Base-by-base conservation (phyloP, 2,329 filamentous ascomycete genomes). In the Botrytis squamosa region DNA sequence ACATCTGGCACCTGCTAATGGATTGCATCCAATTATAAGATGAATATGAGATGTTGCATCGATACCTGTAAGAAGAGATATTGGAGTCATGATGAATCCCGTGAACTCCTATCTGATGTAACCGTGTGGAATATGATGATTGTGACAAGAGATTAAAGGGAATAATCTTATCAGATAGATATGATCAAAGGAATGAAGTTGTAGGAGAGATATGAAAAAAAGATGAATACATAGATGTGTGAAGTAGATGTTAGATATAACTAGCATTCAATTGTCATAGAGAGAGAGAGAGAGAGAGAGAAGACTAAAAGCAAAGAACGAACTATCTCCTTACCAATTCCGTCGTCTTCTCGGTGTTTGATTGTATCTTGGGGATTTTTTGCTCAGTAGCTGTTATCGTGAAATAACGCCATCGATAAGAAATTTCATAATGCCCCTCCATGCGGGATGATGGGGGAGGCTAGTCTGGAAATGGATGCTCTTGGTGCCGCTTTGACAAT, bases 1-100 rank as follows among this genome's bases (percentile, higher is more conserved):
- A 84, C 93, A 97, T 78, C 96, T 89, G 46, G 94, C 89, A 70
- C 92, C 92, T n/a, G 96, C 95, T 59, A 99, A 88, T 22, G 95
- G 90, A 80, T 95, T 96, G 49, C 92, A 91, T 74, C 96, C 96
- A 76, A 98, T 83, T 79, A 99, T 89, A 74, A 99, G 86, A 82
- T 99, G 96, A 59, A 95, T 83, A 80, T 93, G 92, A 66, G 85
- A 87, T 69, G 86, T 86, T 80, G 90, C 91, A 81, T 94, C 90
- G 77, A 92, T 86, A 67, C 92, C 90, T 64, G 92, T 91, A 66
- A 97, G 89, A 70, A 97, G 86, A 5, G 91, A 85, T 67, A 76
- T 69, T 6, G 68, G 68, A 29, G 72, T 74, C 78, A 80, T 80
- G 14, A 52, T 63, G 40, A 38, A 38, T n/a, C 5, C 46, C 22